Conservation (phyloP, 352 stramenopile species). For the Blastocystis sp. region DNA sequence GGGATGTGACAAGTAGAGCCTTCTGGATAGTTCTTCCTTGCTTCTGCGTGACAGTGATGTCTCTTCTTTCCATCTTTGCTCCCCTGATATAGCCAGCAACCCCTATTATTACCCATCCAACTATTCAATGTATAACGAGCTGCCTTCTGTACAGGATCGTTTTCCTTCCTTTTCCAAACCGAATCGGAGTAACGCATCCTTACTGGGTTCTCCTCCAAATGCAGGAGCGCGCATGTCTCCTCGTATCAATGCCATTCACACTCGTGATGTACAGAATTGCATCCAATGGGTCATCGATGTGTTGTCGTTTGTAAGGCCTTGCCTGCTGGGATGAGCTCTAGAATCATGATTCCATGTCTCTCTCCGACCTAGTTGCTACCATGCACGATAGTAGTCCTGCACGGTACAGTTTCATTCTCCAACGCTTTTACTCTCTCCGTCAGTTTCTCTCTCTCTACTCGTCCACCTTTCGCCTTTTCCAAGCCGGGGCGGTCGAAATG, state of each 20-base stretch:
- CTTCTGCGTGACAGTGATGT: not conserved
- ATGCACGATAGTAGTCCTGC: not conserved
- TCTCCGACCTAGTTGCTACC: not conserved
- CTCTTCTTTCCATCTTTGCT: not conserved
- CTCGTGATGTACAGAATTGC: not conserved
- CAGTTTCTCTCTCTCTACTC: conserved; percentile 1
- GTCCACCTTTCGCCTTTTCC: not conserved
- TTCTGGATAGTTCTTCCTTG: not conserved
- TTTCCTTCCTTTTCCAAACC: not conserved
- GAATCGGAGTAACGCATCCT: not conserved
- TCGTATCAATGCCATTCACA: not conserved
- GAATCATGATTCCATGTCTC: not conserved
- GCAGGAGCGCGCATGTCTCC: too few species aligned
- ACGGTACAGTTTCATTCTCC: not conserved
- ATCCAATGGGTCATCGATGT: not conserved
- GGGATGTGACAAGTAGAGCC: not conserved
- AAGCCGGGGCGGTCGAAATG: not conserved
- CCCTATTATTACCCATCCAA: not conserved
- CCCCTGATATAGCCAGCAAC: not conserved
- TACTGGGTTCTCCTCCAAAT: not conserved
- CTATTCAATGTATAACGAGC: not conserved
- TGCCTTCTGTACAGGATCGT: not conserved
- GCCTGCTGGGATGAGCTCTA: not conserved
- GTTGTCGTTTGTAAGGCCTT: not conserved
- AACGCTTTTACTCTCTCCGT: not conserved